phyloP scores from a whole-genome alignment of 176 grass and related monocot species.

The Areca catechu region DNA sequence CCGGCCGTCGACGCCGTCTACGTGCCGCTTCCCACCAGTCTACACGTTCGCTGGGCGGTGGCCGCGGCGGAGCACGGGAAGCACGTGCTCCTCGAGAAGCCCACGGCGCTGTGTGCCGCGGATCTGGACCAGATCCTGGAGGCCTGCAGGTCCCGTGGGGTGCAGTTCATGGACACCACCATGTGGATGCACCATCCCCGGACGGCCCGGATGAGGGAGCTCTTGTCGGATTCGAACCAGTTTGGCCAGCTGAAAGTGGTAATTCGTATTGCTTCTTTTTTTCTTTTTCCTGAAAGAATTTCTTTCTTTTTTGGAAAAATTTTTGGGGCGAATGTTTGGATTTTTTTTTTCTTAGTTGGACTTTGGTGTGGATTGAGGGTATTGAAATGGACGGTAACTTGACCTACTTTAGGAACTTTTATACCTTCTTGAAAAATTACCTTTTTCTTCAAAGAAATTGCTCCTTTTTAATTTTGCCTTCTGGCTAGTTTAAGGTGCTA shows the following conservation, averaged over 20 bases:
- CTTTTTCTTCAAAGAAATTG: too few relatives aligned
- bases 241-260: constrained; percentile 17
- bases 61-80: constrained; percentile 47
- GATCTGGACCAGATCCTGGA: constrained; percentile 61
- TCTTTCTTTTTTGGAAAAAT: too few relatives aligned
- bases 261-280: not conserved
- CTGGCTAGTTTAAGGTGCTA: too few relatives aligned
- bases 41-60: constrained; percentile 55
- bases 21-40: constrained; percentile 60
- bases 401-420: too few relatives aligned
- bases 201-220: constrained; percentile 66
- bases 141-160: constrained; percentile 35
- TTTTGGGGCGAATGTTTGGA: not conserved
- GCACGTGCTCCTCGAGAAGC: constrained; percentile 89
- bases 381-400: too few relatives aligned
- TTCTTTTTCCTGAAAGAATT: not conserved
- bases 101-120: constrained; percentile 54
- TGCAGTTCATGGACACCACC: constrained; percentile 87
- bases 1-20: constrained; percentile 65
- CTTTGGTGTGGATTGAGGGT: too few relatives aligned
- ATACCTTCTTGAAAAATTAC: too few relatives aligned
- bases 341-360: too few relatives aligned
- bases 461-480: too few relatives aligned
- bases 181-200: constrained; percentile 96
- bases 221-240: constrained; percentile 39